Conservation (phyloP, 495 filamentous ascomycete genomes). For the Letharia columbiana region DNA sequence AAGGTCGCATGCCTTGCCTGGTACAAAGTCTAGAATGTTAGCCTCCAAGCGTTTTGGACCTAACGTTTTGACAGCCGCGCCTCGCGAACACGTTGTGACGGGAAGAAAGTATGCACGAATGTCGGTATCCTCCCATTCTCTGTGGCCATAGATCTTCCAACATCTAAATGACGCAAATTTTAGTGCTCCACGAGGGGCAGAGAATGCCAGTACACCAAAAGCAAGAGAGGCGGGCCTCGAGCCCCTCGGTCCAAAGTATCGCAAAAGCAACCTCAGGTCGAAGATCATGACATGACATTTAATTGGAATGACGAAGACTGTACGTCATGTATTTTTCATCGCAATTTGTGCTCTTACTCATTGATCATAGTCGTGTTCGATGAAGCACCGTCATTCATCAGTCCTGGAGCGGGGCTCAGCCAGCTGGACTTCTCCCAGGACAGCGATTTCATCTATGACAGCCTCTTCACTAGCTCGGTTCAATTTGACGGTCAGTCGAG, state of each 20-base stretch:
- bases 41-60: not conserved
- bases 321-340: not conserved
- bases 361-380: not conserved
- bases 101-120: not conserved
- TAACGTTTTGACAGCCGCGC: not conserved
- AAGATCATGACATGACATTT: not conserved
- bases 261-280: not conserved
- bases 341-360: not conserved
- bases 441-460: not conserved
- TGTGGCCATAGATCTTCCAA: not conserved
- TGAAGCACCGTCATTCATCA: not conserved
- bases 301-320: not conserved
- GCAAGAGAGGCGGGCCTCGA: not conserved
- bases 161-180: not conserved
- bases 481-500: not conserved
- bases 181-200: not conserved
- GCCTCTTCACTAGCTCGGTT: not conserved
- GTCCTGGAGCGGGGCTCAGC: not conserved
- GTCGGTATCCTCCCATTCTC: no score
- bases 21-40: not conserved
- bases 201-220: not conserved
- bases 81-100: not conserved
- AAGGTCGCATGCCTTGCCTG: conserved; percentile 6
- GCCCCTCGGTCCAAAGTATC: not conserved
- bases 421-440: not conserved